A percentile compares a stretch with the other conserved stretches of the same genome.
Evolutionary conservation across 2,329 filamentous ascomycete species (phyloP).

Genomic region (Pyrenophora teres): DNA sequence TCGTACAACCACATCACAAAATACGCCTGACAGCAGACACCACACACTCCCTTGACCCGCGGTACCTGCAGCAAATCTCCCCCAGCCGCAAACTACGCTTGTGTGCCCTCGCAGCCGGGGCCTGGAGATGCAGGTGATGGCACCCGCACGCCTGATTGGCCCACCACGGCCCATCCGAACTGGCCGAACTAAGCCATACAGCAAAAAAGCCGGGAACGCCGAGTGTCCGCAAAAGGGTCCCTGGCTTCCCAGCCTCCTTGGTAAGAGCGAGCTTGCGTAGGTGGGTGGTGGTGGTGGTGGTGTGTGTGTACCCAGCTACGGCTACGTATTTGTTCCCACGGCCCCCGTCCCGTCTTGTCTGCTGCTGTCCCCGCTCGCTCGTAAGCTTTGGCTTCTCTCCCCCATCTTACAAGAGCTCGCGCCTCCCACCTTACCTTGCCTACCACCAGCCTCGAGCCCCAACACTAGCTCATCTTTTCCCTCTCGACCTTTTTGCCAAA

Average conservation of each 20-base stretch:
- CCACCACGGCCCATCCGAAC: constrained; percentile 11
- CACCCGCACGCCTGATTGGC: constrained; percentile 33
- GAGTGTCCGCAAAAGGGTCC: constrained; percentile 14
- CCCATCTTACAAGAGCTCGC: background rate
- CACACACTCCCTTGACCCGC: constrained; percentile 3
- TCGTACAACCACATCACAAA: background rate
- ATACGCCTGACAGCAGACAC: background rate
- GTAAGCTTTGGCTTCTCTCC: background rate
- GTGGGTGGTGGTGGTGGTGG: constrained; percentile 1
- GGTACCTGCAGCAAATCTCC: constrained; percentile 34
- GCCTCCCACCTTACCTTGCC: constrained; percentile 6
- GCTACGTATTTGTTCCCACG: constrained; percentile 31
- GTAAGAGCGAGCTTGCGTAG: constrained; percentile 22
- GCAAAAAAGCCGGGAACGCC: constrained; percentile 9
- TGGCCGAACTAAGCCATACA: constrained; percentile 34
- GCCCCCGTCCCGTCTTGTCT: constrained; percentile 24
- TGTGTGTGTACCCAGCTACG: background rate
- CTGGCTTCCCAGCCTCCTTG: constrained; percentile 36
- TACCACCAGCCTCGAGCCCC: background rate
- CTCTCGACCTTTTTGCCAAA: constrained; percentile 11
- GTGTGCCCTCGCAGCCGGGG: constrained; percentile 6
- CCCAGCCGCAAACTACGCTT: constrained; percentile 4
- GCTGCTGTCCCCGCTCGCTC: constrained; percentile 4
- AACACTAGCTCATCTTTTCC: background rate
- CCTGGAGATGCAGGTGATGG: constrained; percentile 24